Evolutionary conservation across 2,329 filamentous ascomycete genomes (phyloP).

Genomic region (Ceratocystis colombiana): DNA sequence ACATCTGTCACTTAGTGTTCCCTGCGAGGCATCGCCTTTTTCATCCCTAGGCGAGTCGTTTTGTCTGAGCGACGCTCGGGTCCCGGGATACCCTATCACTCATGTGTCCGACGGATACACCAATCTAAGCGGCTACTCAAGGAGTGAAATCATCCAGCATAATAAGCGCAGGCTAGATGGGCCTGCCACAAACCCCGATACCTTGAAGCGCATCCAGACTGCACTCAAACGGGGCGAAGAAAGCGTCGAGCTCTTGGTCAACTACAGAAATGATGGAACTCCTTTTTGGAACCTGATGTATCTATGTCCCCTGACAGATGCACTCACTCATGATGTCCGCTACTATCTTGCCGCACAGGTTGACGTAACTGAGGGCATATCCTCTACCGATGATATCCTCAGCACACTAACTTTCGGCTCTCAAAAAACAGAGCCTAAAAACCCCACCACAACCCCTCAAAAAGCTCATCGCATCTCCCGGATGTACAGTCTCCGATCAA

Average conservation of each 20-base stretch:
- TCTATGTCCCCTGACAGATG: constrained; percentile 42
- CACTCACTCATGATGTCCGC: constrained; percentile 36
- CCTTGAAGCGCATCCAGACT: constrained; percentile 36
- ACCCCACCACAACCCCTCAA: neutral
- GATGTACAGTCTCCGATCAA: constrained; percentile 10
- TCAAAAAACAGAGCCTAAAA: neutral
- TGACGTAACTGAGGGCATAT: constrained; percentile 46
- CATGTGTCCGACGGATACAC: constrained; percentile 44
- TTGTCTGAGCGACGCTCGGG: constrained; percentile 44
- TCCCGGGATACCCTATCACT: constrained; percentile 42
- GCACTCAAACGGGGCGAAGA: constrained; percentile 38
- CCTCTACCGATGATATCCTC: constrained; percentile 42
- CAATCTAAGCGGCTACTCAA: constrained; percentile 41
- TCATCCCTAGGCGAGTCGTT: constrained; percentile 50
- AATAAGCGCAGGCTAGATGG: constrained; percentile 45
- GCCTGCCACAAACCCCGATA: constrained; percentile 36
- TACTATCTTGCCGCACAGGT: constrained; percentile 50
- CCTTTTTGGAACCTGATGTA: constrained; percentile 51
- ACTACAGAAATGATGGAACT: constrained; percentile 42
- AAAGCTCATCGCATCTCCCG: neutral
- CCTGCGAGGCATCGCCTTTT: constrained; percentile 35
- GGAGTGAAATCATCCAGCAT: constrained; percentile 39
- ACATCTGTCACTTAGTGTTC: constrained; percentile 36
- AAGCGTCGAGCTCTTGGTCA: constrained; percentile 42
- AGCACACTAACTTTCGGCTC: constrained; percentile 37